Evolutionary conservation across 2,329 filamentous ascomycete species (phyloP), one percentile per base, ranked within the genome.

Genomic region (Ophiosphaerella herpotricha): DNA sequence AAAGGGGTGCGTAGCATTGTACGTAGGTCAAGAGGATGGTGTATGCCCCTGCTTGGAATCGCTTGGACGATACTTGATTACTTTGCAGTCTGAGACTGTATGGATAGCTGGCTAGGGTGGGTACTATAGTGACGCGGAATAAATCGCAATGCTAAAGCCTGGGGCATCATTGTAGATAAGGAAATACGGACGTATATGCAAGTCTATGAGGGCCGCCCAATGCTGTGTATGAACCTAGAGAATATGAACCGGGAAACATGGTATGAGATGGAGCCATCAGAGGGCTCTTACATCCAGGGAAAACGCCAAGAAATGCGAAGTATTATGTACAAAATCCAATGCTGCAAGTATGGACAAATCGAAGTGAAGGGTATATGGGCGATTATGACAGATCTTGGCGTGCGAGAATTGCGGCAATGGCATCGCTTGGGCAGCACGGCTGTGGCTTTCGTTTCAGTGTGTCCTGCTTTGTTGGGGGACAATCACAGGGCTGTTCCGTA

Each of bases 361-460:
- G 53, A 62, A 65, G 49, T 48, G 51, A 56, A 65, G 21, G 42
- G 29, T 37, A 31, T 34, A 33, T 23, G 35, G 29, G 24, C 35
- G 26, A 46, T 40, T 38, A 43, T 7, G 11, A 5, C 11, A 52
- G 34, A 41, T 58, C 57, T 43, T 58, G 50, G 54, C 60, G 46
- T 37, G 60, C 62, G 14, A 65, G 55, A 23, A 65, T 65, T 33
- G 61, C 60, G 36, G 60, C 60, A 26, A 65, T 63, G 32, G 61
- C 62, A 13, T 65, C 62, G 47, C 62, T 64, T n/a, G 60, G 62
- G 36, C 60, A 59, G 34, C 52, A 57, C 4, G 50, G 54, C 18
- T 63, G 48, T 4, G 53, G 43, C 38, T 63, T 65, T 16, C 55
- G 57, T 43, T 57, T 58, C 3, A 57, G 57, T 26, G 35, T 40